Evolutionary conservation across 2,329 filamentous ascomycete genomes (phyloP).

Genomic region (Ophiosphaerella herpotricha): DNA sequence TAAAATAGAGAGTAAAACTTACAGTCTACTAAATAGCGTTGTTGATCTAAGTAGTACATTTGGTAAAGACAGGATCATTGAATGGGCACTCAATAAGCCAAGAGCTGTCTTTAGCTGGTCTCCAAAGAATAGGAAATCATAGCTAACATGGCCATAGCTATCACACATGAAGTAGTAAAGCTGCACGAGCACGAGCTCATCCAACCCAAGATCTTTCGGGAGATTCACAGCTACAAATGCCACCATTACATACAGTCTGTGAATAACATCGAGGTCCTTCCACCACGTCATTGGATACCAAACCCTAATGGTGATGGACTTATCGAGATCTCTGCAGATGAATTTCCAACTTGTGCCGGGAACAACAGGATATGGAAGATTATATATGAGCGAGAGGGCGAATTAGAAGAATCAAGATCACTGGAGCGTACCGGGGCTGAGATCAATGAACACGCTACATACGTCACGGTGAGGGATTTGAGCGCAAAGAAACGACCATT

Average conservation of each 20-base stretch:
- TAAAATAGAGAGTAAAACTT: constrained; percentile 4
- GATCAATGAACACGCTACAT: constrained; percentile 48
- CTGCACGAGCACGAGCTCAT: constrained; percentile 52
- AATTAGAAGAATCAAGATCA: constrained; percentile 5
- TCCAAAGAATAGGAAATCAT: background rate
- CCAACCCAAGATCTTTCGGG: constrained; percentile 55
- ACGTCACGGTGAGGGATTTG: constrained; percentile 47
- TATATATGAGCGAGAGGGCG: constrained; percentile 22
- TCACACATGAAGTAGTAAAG: constrained; percentile 56
- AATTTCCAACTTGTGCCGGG: constrained; percentile 43
- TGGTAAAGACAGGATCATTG: constrained; percentile 45
- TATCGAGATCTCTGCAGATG: constrained; percentile 52
- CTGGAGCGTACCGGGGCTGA: constrained; percentile 36
- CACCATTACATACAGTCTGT: constrained; percentile 60
- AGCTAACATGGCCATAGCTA: constrained; percentile 45
- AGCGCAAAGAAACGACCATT: constrained; percentile 51
- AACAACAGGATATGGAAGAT: constrained; percentile 37
- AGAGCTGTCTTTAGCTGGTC: background rate
- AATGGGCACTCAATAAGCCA: constrained; percentile 47
- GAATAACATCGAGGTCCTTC: constrained; percentile 58
- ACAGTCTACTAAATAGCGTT: constrained; percentile 31
- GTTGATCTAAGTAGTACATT: constrained; percentile 46
- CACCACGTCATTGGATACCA: constrained; percentile 57
- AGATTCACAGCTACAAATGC: constrained; percentile 60
- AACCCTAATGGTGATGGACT: constrained; percentile 41